Percentiles rank a stretch among this genome's conserved stretches.
phyloP scores from a whole-genome alignment of 2,329 filamentous ascomycete genomes.

The Aureobasidium lini region DNA sequence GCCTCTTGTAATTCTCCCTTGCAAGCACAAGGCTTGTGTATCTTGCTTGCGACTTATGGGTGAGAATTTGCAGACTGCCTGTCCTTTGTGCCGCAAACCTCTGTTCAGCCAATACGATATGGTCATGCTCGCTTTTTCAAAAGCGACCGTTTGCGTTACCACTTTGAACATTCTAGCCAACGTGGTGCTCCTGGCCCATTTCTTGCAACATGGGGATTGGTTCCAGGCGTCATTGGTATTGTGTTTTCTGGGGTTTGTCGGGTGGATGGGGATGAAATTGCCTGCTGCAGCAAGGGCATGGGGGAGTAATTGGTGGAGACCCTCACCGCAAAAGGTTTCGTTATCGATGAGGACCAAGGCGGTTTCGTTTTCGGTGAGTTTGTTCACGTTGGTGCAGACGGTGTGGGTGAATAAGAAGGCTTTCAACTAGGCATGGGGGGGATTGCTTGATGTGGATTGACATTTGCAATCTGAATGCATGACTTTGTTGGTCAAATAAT shows the following conservation, averaged over 20 bases:
- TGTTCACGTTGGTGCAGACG: too few species aligned
- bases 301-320: not conserved
- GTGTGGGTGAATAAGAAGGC: too few species aligned
- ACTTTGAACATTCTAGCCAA: not conserved
- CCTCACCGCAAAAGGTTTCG: not conserved
- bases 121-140: not conserved
- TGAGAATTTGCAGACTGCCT: not conserved
- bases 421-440: too few species aligned
- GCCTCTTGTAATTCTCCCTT: not conserved
- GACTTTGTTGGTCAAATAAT: too few species aligned
- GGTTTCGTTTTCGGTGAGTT: too few species aligned
- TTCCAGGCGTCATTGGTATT: too few species aligned
- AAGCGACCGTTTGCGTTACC: not conserved
- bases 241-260: not conserved
- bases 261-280: not conserved
- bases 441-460: too few species aligned
- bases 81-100: not conserved
- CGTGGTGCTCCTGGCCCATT: too few species aligned
- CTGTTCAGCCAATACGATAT: not conserved
- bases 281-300: too few species aligned
- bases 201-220: too few species aligned
- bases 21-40: not conserved
- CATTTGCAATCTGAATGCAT: too few species aligned
- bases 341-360: too few species aligned
- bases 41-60: not conserved